Conservation (phyloP, 2,329 filamentous ascomycete genomes). For the Phoma sp. region DNA sequence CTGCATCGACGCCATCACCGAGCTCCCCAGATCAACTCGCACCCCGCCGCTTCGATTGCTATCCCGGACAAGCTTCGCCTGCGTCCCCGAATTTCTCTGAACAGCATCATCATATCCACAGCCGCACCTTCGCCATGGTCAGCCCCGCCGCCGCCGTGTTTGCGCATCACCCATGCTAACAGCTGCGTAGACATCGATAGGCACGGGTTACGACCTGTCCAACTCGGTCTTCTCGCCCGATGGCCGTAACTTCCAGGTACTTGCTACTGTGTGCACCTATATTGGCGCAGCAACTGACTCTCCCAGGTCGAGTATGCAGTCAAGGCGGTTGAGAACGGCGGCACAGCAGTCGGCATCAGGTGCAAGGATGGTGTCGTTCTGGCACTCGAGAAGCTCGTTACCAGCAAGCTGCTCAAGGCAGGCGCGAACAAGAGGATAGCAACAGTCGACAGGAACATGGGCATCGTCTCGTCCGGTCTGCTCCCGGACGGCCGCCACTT, state of each 20-base stretch:
- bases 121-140: slow-evolving; percentile 35
- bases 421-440: slow-evolving; percentile 97
- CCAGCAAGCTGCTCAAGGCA: slow-evolving; percentile 92
- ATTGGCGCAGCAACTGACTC: slow-evolving; percentile 15
- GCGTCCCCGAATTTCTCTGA: background rate
- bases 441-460: slow-evolving; percentile 90
- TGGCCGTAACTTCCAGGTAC: slow-evolving; percentile 96
- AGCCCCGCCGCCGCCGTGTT: slow-evolving; percentile 20
- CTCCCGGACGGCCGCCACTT: slow-evolving; percentile 96
- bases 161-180: slow-evolving; percentile 24
- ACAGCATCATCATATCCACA: background rate
- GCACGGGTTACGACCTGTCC: slow-evolving; percentile 97
- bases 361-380: slow-evolving; percentile 97
- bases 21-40: slow-evolving; percentile 10
- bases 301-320: slow-evolving; percentile 86
- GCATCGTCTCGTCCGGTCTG: slow-evolving; percentile 91
- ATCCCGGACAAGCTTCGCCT: background rate
- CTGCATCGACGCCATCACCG: slow-evolving; percentile 33
- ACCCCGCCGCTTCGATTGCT: slow-evolving; percentile 1
- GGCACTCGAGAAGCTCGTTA: slow-evolving; percentile 94
- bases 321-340: slow-evolving; percentile 97
- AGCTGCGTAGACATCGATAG: slow-evolving; percentile 86
- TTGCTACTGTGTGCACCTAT: background rate
- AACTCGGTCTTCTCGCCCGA: slow-evolving; percentile 99
- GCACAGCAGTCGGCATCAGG: slow-evolving; percentile 92